A percentile compares a stretch with the other conserved stretches of the same genome.
phyloP scores from a whole-genome alignment of 768 basidiomycete species.

The Tulasnella sp. region DNA sequence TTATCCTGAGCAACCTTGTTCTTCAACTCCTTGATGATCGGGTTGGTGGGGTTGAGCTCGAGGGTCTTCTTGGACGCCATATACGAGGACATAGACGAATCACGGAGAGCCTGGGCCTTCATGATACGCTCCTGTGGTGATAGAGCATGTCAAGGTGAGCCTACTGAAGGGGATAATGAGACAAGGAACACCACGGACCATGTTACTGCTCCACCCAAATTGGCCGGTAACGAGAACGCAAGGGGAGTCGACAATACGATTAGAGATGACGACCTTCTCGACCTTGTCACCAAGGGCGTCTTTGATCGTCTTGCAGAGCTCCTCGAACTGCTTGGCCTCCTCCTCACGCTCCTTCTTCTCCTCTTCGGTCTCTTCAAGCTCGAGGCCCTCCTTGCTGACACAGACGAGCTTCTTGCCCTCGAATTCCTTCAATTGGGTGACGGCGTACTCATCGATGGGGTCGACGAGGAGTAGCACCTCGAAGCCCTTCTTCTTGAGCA shows the following conservation, averaged over 20 bases:
- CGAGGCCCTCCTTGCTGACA: slow-evolving; percentile 97
- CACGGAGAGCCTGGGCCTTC: slow-evolving; percentile 96
- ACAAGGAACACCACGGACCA: slow-evolving; percentile 42
- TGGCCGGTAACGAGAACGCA: slow-evolving; percentile 97
- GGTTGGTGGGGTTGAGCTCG: slow-evolving; percentile 85
- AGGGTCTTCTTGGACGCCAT: slow-evolving; percentile 99
- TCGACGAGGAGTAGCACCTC: slow-evolving; percentile 96
- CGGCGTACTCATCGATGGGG: slow-evolving; percentile 98
- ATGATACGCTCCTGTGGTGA: slow-evolving; percentile 77
- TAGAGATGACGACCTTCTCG: slow-evolving; percentile 97
- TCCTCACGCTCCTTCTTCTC: slow-evolving; percentile 89
- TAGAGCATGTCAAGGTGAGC: background rate
- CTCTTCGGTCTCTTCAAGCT: slow-evolving; percentile 97
- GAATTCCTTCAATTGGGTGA: slow-evolving; percentile 98
- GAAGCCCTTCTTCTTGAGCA: slow-evolving; percentile 98
- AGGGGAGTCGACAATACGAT: slow-evolving; percentile 94
- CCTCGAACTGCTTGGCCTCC: slow-evolving; percentile 70
- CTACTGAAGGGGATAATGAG: background rate
- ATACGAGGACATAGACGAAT: slow-evolving; percentile 96
- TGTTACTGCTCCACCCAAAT: slow-evolving; percentile 99
- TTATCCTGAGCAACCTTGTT: slow-evolving; percentile 94
- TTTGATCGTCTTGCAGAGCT: slow-evolving; percentile 91
- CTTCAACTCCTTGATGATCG: slow-evolving; percentile 94
- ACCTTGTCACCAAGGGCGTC: slow-evolving; percentile 98
- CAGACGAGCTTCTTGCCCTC: slow-evolving; percentile 96